Base-by-base conservation (phyloP, 176 grass and related monocot genomes). In the Secale cereale region DNA sequence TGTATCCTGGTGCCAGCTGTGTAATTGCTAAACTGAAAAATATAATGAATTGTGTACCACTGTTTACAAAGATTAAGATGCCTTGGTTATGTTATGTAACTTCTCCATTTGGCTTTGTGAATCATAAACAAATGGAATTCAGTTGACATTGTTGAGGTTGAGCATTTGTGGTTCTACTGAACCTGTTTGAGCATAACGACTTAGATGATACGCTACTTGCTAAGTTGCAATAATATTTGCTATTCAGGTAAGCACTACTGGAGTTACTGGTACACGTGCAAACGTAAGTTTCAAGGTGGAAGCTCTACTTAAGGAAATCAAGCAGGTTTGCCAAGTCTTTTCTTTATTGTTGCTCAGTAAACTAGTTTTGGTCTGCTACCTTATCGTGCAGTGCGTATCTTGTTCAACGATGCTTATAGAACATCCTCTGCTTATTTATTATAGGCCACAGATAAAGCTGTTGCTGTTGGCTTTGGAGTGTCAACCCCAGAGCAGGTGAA, bases 381-480 rank as follows among this genome's bases (percentile, higher is more conserved):
- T n/a, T 43, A 6, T 19, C 74, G 50, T 36, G 14, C 23, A 59
- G 2, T 30, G 35, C 65, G 14, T 15, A 70, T 52, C 70, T 59
- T 22, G 14, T 41, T 70, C 28, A 70, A 23, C 26, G 23, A 29
- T 83, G 59, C 65, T 83, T 68, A 70, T 79, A 40, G 37, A 79
- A 59, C 40, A 69, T 76, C 37, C 82, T 79, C 60, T 48, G 57
- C 41, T 78, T 69, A 40, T 41, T 78, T 69, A 73, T 85, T 33
- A 48, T 85, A 99, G 97, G 90, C 79, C 70, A 99, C 97, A 77
- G 77, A 85, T 41, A 99, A 99, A 89, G 90, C 97, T 27, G 97
- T 99, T 77, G 88, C 94, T 11, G 97, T 99, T 85, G 97, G 97
- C 8, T 99, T 99, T 88, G 97, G 97, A 68, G 93, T 99, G 82